Evolutionary conservation across 228 moss, liverwort and hornwort species (phyloP).

Genomic region (Sphagnum fallax): DNA sequence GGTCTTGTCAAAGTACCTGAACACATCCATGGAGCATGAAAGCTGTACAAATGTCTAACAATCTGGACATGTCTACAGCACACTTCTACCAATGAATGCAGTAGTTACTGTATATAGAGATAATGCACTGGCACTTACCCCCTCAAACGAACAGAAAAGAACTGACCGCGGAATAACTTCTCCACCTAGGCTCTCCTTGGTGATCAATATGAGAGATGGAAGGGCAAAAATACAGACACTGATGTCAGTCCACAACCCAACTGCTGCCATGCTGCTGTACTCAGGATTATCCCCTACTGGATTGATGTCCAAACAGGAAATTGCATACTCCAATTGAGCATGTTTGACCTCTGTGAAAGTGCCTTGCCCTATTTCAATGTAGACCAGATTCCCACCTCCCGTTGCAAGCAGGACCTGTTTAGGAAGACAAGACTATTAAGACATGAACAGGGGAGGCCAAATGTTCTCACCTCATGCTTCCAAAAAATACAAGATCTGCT

Average conservation of each 20-base stretch:
- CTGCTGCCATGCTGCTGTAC: constrained; percentile 85
- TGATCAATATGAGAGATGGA: constrained; percentile 70
- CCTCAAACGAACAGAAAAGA: constrained; percentile 93
- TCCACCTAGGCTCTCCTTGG: constrained; percentile 89
- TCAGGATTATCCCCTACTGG: constrained; percentile 89
- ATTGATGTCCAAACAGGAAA: constrained; percentile 93
- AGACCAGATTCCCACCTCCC: constrained; percentile 96
- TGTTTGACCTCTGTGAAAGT: constrained; percentile 73
- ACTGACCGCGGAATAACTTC: constrained; percentile 97
- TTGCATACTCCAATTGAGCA: constrained; percentile 85
- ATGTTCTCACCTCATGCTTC: too few relatives aligned
- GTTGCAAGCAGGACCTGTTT: constrained; percentile 89
- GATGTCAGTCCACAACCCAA: constrained; percentile 99
- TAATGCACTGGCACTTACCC: constrained; percentile 30
- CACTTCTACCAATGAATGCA: too few relatives aligned
- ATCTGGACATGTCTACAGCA: too few relatives aligned
- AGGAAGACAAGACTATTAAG: neutral
- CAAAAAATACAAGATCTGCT: too few relatives aligned
- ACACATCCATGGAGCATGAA: too few relatives aligned
- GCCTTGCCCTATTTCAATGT: constrained; percentile 83
- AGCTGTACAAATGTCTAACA: too few relatives aligned
- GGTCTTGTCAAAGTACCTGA: too few relatives aligned
- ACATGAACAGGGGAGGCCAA: neutral
- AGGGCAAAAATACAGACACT: constrained; percentile 93
- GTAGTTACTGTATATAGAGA: too few relatives aligned